Evolutionary conservation across 2,329 filamentous ascomycete genomes (phyloP).

Genomic region (Tolypocladium ovalisporum): DNA sequence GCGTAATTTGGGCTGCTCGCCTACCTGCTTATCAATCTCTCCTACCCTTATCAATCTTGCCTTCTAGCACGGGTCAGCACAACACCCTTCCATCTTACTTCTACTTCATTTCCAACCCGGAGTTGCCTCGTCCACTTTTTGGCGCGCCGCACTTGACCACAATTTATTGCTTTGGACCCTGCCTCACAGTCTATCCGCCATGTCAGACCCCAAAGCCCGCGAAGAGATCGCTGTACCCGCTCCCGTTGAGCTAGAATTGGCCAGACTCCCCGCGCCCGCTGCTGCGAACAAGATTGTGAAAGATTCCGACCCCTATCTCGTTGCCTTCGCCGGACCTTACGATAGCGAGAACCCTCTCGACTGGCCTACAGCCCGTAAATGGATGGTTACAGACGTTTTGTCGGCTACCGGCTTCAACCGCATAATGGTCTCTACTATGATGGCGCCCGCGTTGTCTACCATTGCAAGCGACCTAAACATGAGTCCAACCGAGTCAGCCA

Average conservation of each 20-base stretch:
- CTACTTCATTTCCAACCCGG: too few species aligned
- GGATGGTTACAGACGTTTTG: conserved; percentile 36
- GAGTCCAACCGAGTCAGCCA: conserved; percentile 30
- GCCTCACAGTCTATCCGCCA: not conserved
- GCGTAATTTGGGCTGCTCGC: too few species aligned
- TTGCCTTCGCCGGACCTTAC: not conserved
- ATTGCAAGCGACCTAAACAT: conserved; percentile 43
- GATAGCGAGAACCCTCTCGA: not conserved
- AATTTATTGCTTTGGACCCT: too few species aligned
- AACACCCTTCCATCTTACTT: too few species aligned
- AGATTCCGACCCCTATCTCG: not conserved
- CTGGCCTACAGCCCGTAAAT: conserved; percentile 30
- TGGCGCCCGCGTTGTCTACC: conserved; percentile 35
- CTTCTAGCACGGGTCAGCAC: too few species aligned
- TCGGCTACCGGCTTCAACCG: conserved; percentile 39
- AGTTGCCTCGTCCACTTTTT: too few species aligned
- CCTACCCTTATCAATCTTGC: too few species aligned
- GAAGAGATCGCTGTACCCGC: not conserved
- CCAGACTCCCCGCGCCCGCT: not conserved
- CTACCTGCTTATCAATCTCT: too few species aligned
- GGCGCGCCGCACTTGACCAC: too few species aligned
- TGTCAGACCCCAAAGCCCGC: not conserved
- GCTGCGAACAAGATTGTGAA: not conserved
- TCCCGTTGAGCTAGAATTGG: not conserved
- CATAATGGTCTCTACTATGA: conserved; percentile 40